Percentiles rank a stretch among this genome's conserved stretches.
Evolutionary conservation across 169 alveolate species (phyloP).

Genomic region (Plasmodium ovale): DNA sequence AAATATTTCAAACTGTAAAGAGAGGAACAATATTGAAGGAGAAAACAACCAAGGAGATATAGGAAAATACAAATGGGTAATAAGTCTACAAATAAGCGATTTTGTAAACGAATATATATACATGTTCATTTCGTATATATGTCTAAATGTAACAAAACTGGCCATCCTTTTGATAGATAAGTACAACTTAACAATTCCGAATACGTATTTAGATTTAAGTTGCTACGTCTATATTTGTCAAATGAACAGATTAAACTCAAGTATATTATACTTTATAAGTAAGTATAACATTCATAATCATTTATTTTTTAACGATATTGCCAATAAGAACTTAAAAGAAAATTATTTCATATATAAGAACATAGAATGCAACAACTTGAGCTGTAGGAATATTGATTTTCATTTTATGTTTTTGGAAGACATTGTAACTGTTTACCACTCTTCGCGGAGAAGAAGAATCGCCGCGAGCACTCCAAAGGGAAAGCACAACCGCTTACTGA

Average conservation of each 20-base stretch:
- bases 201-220: slow-evolving; percentile 42
- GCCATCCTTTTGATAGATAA: slow-evolving; percentile 43
- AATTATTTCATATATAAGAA: slow-evolving; percentile 56
- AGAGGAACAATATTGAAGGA: not conserved
- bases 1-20: too few species aligned
- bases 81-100: slow-evolving; percentile 6
- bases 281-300: slow-evolving; percentile 26
- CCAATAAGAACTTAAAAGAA: slow-evolving; percentile 23
- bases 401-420: slow-evolving; percentile 20
- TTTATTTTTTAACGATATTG: slow-evolving; percentile 31
- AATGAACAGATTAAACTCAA: slow-evolving; percentile 24
- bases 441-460: not conserved
- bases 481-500: not conserved
- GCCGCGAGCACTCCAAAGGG: too few species aligned
- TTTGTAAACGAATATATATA: slow-evolving; percentile 46
- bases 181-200: slow-evolving; percentile 37
- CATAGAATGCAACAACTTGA: not conserved
- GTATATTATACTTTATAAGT: slow-evolving; percentile 31
- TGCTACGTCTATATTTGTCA: slow-evolving; percentile 45
- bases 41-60: not conserved
- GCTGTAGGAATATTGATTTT: slow-evolving; percentile 9
- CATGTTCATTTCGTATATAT: slow-evolving; percentile 39
- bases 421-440: not conserved
- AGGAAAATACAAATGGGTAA: not conserved
- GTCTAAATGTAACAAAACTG: slow-evolving; percentile 36